Evolutionary conservation across 2,329 filamentous ascomycete species (phyloP).

Genomic region (Cladosporium sp.): DNA sequence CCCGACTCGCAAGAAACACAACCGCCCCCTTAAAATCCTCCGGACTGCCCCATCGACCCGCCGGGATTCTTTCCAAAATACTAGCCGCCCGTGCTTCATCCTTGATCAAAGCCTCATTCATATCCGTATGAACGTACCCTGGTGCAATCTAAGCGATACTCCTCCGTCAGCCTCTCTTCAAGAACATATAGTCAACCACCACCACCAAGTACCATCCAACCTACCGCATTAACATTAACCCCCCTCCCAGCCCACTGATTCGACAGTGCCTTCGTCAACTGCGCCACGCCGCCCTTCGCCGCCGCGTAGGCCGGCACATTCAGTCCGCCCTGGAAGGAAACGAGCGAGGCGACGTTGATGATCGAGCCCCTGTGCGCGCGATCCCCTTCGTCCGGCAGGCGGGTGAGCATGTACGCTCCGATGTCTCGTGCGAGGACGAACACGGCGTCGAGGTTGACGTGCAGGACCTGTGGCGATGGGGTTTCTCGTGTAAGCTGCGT

Average conservation of each 20-base stretch:
- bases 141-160: slow-evolving; percentile 69
- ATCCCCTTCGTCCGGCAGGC: slow-evolving; percentile 35
- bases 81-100: slow-evolving; percentile 65
- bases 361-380: slow-evolving; percentile 58
- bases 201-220: neutral
- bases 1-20: too few species aligned
- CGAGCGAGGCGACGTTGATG: slow-evolving; percentile 79
- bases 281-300: slow-evolving; percentile 77
- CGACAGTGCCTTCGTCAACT: slow-evolving; percentile 77
- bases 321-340: slow-evolving; percentile 81
- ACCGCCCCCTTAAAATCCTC: too few species aligned
- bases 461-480: slow-evolving; percentile 50
- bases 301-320: slow-evolving; percentile 87
- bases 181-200: neutral
- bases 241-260: slow-evolving; percentile 84
- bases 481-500: too few species aligned
- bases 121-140: slow-evolving; percentile 89
- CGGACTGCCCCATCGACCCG: too few species aligned
- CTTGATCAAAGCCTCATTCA: slow-evolving; percentile 79
- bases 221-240: slow-evolving; percentile 70
- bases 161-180: too few species aligned
- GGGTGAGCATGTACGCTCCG: slow-evolving; percentile 70
- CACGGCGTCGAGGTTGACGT: slow-evolving; percentile 80
- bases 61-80: too few species aligned
- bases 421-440: slow-evolving; percentile 75